Evolutionary conservation across 2,329 filamentous ascomycete genomes (phyloP).

Genomic region (Fusarium gaditjirri): DNA sequence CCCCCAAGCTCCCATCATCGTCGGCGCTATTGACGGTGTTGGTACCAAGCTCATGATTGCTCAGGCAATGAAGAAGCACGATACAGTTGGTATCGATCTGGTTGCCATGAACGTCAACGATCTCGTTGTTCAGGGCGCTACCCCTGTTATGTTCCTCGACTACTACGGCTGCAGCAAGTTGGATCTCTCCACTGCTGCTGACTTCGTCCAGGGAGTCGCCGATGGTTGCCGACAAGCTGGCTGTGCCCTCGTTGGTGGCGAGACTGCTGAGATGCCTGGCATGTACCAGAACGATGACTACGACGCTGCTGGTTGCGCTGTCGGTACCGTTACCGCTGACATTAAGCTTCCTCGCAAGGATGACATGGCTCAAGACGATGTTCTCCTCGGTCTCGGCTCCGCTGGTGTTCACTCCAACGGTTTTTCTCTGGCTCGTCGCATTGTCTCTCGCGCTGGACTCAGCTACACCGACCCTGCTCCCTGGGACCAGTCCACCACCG

Average conservation of each 20-base stretch:
- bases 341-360: conserved; percentile 79
- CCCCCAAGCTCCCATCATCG: conserved; percentile 78
- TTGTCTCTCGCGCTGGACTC: conserved; percentile 79
- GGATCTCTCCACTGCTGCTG: conserved; percentile 78
- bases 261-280: conserved; percentile 98
- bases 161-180: conserved; percentile 96
- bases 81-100: conserved; percentile 94
- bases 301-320: conserved; percentile 89
- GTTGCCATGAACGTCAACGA: conserved; percentile 99
- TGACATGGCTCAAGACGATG: conserved; percentile 82
- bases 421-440: conserved; percentile 94
- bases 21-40: conserved; percentile 96
- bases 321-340: conserved; percentile 79
- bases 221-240: conserved; percentile 85
- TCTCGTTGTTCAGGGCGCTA: conserved; percentile 92
- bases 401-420: conserved; percentile 95
- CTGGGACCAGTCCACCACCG: conserved; percentile 72
- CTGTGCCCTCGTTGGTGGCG: conserved; percentile 93
- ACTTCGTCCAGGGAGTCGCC: conserved; percentile 93
- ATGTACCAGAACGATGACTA: conserved; percentile 92
- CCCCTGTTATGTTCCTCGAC: conserved; percentile 95
- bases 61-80: conserved; percentile 87
- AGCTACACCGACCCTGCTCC: conserved; percentile 78
- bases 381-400: conserved; percentile 86
- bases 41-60: conserved; percentile 98